A percentile compares a stretch with the other conserved stretches of the same genome.
Conservation (phyloP, 225 moss, liverwort and hornwort genomes). For the Thuidium tamariscinum region DNA sequence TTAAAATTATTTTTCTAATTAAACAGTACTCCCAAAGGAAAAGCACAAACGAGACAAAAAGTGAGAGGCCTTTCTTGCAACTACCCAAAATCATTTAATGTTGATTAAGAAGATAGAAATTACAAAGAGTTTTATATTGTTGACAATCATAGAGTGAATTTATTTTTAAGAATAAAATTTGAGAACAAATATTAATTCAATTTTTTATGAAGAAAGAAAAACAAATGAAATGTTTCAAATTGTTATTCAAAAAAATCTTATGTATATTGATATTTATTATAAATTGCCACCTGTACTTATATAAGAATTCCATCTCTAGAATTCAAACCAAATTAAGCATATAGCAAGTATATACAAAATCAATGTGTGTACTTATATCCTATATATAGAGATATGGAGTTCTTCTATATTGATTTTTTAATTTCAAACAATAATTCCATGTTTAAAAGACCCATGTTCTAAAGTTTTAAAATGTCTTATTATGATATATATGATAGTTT, state of each 20-base stretch:
- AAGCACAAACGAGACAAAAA: no score
- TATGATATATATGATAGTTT: not conserved
- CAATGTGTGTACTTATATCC: not conserved
- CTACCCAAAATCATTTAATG: not conserved
- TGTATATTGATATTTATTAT: not conserved
- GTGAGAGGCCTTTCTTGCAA: no score
- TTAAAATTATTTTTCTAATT: no score
- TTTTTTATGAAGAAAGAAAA: not conserved
- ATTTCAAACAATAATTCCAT: not conserved
- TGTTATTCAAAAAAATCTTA: not conserved
- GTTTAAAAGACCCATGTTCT: fast-evolving
- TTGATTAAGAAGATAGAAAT: not conserved
- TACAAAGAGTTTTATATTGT: not conserved
- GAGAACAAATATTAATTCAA: not conserved
- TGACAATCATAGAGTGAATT: not conserved
- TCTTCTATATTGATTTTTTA: fast-evolving
- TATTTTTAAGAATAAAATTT: not conserved
- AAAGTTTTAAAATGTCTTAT: not conserved
- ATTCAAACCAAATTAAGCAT: not conserved
- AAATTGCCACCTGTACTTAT: not conserved
- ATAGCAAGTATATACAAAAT: not conserved
- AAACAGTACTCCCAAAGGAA: no score
- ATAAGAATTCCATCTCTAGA: no score
- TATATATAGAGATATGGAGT: not conserved
- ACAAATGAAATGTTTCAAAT: not conserved